phyloP scores from a whole-genome alignment of 768 basidiomycete genomes.

The Pleurotus eryngii region DNA sequence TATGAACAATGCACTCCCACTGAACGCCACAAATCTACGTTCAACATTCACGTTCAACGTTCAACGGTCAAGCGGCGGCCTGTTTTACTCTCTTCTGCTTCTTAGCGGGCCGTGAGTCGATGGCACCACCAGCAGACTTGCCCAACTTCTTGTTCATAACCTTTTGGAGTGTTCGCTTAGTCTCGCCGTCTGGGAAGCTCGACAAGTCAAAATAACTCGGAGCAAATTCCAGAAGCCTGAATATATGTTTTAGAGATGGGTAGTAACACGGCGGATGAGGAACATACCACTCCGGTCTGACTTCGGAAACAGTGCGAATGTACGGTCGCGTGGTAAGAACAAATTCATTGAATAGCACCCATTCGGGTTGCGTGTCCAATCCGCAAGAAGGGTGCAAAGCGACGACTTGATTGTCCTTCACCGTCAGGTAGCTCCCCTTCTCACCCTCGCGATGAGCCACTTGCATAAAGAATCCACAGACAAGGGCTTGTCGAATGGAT shows the following conservation, averaged over 20 bases:
- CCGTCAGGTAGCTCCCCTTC: constrained; percentile 82
- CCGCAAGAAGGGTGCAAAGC: constrained; percentile 85
- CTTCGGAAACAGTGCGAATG: constrained; percentile 88
- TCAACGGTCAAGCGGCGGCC: background rate
- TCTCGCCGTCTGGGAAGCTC: constrained; percentile 66
- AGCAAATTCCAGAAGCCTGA: constrained; percentile 63
- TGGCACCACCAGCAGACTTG: constrained; percentile 28
- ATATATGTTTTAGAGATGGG: background rate
- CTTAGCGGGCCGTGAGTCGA: constrained; percentile 27
- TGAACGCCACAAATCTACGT: no score
- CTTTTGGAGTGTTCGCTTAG: constrained; percentile 60
- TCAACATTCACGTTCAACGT: no score
- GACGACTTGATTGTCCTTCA: constrained; percentile 94
- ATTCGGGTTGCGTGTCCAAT: constrained; percentile 82
- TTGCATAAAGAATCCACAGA: constrained; percentile 98
- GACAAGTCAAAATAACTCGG: constrained; percentile 65
- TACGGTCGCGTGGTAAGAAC: constrained; percentile 86
- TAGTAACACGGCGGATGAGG: background rate
- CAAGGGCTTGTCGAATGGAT: constrained; percentile 79
- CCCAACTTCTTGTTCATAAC: constrained; percentile 51
- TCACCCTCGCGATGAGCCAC: constrained; percentile 93
- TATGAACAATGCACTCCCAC: no score
- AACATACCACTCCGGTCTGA: constrained; percentile 80
- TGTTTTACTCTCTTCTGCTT: constrained; percentile 27
- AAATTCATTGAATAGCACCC: constrained; percentile 94